Evolutionary conservation across 441 rosid genomes (phyloP).

Genomic region (Gossypium schwendimanii): DNA sequence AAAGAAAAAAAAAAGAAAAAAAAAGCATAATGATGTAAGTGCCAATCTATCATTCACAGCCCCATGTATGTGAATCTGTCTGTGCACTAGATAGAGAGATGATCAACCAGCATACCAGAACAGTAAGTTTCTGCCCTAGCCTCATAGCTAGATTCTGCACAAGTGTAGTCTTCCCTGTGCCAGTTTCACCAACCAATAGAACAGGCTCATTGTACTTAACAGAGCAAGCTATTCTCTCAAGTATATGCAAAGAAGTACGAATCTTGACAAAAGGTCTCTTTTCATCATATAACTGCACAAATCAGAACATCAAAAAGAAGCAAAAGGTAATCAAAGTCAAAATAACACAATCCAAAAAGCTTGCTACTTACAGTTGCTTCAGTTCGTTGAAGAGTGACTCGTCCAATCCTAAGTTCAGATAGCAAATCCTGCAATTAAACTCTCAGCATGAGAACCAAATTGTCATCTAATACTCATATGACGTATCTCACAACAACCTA

Average conservation of each 20-base stretch:
- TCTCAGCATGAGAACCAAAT: constrained; percentile 24
- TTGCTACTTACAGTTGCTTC: constrained; percentile 41
- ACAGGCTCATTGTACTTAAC: constrained; percentile 85
- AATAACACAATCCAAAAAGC: constrained; percentile 18
- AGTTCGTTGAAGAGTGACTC: constrained; percentile 54
- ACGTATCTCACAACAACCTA: constrained; percentile 11
- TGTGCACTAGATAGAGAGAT: neutral
- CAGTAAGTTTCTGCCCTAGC: constrained; percentile 85
- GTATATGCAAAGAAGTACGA: constrained; percentile 62
- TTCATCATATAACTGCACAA: constrained; percentile 47
- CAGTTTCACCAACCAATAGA: constrained; percentile 99
- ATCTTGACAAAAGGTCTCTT: constrained; percentile 67
- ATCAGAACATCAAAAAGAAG: constrained; percentile 19
- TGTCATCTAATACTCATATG: neutral
- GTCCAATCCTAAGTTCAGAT: constrained; percentile 60
- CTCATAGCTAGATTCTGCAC: constrained; percentile 81
- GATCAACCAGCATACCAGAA: constrained; percentile 54
- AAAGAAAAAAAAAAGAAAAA: constrained; percentile 8
- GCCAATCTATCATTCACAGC: constrained; percentile 9
- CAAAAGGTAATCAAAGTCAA: constrained; percentile 15
- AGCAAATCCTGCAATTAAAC: constrained; percentile 47
- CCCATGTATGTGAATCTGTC: neutral
- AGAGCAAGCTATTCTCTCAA: constrained; percentile 83
- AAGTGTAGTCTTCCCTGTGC: constrained; percentile 97
- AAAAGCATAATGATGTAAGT: constrained; percentile 14